Percentiles rank a stretch among this genome's conserved stretches.
Evolutionary conservation across 306 rosid genomes (phyloP).

Genomic region (Vigna angularis): DNA sequence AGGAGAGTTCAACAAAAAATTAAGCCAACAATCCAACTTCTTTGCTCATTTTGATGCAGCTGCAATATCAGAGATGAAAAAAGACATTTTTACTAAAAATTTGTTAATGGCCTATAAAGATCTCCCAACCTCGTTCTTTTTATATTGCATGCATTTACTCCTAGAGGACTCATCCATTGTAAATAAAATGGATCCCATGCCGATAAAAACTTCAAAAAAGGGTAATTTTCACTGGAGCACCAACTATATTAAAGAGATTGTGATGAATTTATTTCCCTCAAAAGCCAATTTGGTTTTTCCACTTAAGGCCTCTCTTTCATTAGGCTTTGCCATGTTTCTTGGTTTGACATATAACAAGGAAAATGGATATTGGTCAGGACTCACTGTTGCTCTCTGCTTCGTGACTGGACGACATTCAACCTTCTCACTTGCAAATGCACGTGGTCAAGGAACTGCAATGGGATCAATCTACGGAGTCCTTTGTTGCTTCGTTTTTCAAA

Average conservation of each 20-base stretch:
- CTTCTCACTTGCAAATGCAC: constrained; percentile 67
- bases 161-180: constrained; percentile 44
- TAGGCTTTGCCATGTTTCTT: constrained; percentile 71
- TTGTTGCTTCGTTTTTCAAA: constrained; percentile 56
- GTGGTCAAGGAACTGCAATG: constrained; percentile 82
- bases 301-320: constrained; percentile 69
- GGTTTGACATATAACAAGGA: constrained; percentile 65
- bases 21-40: constrained; percentile 53
- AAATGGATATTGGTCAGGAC: constrained; percentile 83
- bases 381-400: constrained; percentile 69
- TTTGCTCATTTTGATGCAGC: constrained; percentile 51
- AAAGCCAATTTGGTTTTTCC: constrained; percentile 61
- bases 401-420: constrained; percentile 66
- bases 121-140: constrained; percentile 65
- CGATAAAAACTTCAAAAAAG: constrained; percentile 24
- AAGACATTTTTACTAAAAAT: constrained; percentile 44
- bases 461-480: constrained; percentile 80
- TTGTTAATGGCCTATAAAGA: constrained; percentile 45
- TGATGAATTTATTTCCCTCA: constrained; percentile 50
- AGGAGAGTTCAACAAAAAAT: constrained; percentile 47
- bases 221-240: constrained; percentile 20
- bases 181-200: constrained; percentile 25
- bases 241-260: constrained; percentile 35
- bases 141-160: constrained; percentile 68
- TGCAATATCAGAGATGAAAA: constrained; percentile 47